A percentile compares a stretch with the other conserved stretches of the same genome.
Evolutionary conservation across 192 early-diverging fungal genomes (phyloP).

Genomic region (Coemansia guatemalensis): DNA sequence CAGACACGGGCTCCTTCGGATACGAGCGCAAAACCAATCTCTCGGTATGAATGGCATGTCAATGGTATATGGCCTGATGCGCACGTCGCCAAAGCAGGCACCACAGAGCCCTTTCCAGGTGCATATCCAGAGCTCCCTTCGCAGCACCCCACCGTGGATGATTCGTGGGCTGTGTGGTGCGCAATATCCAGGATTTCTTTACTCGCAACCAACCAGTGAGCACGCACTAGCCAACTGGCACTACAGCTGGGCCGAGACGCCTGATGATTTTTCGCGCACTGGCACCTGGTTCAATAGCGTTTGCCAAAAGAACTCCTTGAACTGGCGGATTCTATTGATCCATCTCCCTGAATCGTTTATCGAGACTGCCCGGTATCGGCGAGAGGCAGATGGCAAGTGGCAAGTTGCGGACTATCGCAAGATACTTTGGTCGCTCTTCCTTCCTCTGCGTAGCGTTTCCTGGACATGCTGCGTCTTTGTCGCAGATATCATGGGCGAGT

Average conservation of each 20-base stretch:
- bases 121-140: slow-evolving; percentile 17
- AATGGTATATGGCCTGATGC: slow-evolving; percentile 22
- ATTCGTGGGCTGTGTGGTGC: slow-evolving; percentile 35
- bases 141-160: slow-evolving; percentile 44
- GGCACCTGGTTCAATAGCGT: slow-evolving; percentile 36
- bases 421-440: slow-evolving; percentile 31
- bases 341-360: slow-evolving; percentile 45
- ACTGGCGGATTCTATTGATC: slow-evolving; percentile 36
- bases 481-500: slow-evolving; percentile 28
- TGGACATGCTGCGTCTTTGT: slow-evolving; percentile 49
- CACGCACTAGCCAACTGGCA: slow-evolving; percentile 30
- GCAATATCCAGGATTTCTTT: slow-evolving; percentile 22
- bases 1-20: slow-evolving; percentile 22
- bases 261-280: slow-evolving; percentile 27
- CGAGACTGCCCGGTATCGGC: slow-evolving; percentile 12
- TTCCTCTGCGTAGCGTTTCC: slow-evolving; percentile 24
- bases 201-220: slow-evolving; percentile 18
- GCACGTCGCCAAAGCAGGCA: slow-evolving; percentile 14
- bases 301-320: slow-evolving; percentile 4
- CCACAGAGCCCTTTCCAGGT: slow-evolving; percentile 24
- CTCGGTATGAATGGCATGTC: slow-evolving; percentile 20
- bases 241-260: slow-evolving; percentile 47
- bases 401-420: slow-evolving; percentile 37
- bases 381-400: slow-evolving; percentile 21
- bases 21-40: slow-evolving; percentile 28